Conservation (phyloP, 1,284 basidiomycete genomes). For the Naganishia albida region DNA sequence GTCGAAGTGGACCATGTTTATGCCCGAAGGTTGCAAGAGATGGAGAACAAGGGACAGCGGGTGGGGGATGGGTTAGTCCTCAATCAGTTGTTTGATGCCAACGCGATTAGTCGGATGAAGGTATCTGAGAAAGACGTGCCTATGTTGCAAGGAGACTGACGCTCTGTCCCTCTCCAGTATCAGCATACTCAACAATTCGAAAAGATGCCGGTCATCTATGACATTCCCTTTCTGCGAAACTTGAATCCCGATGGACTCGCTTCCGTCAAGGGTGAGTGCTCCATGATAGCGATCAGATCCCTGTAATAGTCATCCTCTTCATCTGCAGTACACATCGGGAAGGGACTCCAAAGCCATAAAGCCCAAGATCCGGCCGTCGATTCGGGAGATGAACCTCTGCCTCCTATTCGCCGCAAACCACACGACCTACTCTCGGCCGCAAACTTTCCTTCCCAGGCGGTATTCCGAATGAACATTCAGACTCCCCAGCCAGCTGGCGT, state of each 20-base stretch:
- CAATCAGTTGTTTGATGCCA: slow-evolving; percentile 2
- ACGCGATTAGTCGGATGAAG: slow-evolving; percentile 18
- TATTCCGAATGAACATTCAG: too few relatives aligned
- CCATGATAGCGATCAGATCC: too few relatives aligned
- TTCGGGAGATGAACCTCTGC: too few relatives aligned
- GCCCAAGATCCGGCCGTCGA: too few relatives aligned
- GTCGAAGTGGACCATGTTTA: slow-evolving; percentile 3
- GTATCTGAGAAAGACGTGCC: neutral
- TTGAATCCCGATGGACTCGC: neutral
- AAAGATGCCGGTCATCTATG: slow-evolving; percentile 12
- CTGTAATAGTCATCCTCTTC: too few relatives aligned
- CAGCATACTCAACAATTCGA: slow-evolving; percentile 4
- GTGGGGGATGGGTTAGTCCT: neutral
- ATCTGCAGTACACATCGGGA: too few relatives aligned
- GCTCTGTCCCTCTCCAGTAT: neutral
- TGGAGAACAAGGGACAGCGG: neutral
- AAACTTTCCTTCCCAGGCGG: too few relatives aligned
- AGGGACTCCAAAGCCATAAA: too few relatives aligned
- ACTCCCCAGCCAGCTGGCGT: neutral
- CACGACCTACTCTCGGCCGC: too few relatives aligned
- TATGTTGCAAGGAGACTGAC: neutral
- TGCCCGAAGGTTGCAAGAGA: neutral
- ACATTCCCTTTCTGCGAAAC: neutral
- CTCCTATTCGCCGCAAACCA: too few relatives aligned
- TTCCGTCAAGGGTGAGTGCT: too few relatives aligned